Evolutionary conservation across 192 early-diverging fungal genomes (phyloP).

Genomic region (Chytriomyces sp.): DNA sequence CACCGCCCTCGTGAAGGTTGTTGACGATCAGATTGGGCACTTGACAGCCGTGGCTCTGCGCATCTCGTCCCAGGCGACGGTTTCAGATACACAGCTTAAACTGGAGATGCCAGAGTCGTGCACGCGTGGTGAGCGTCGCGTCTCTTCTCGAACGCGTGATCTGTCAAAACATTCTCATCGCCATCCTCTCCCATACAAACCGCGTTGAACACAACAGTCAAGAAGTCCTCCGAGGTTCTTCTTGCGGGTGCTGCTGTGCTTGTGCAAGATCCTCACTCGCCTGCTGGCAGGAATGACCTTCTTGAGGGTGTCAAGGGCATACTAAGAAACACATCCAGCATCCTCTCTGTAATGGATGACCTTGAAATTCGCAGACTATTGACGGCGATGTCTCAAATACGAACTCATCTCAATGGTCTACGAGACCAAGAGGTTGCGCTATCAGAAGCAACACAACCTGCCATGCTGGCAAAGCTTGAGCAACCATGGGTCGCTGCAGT

Average conservation of each 20-base stretch:
- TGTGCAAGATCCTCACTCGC: conserved; percentile 41
- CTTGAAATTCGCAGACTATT: conserved; percentile 53
- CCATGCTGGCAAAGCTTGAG: conserved; percentile 1
- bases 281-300: conserved; percentile 40
- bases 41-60: conserved; percentile 42
- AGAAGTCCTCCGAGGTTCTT: conserved; percentile 41
- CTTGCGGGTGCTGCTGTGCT: conserved; percentile 39
- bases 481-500: not conserved
- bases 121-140: not conserved
- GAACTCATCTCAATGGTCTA: conserved; percentile 5
- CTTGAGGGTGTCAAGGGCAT: conserved; percentile 58
- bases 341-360: conserved; percentile 52
- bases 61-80: conserved; percentile 36
- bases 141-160: no score
- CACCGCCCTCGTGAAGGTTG: conserved; percentile 35
- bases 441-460: not conserved
- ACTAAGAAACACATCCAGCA: conserved; percentile 44
- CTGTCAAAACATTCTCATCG: no score
- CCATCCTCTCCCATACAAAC: not conserved
- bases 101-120: conserved; percentile 49
- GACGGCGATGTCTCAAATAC: conserved; percentile 15
- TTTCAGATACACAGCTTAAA: conserved; percentile 39
- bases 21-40: conserved; percentile 48
- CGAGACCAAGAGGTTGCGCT: not conserved
- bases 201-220: conserved; percentile 37